Conservation (phyloP, 805 yeast genomes). For the Nakazawaea siamensis region DNA sequence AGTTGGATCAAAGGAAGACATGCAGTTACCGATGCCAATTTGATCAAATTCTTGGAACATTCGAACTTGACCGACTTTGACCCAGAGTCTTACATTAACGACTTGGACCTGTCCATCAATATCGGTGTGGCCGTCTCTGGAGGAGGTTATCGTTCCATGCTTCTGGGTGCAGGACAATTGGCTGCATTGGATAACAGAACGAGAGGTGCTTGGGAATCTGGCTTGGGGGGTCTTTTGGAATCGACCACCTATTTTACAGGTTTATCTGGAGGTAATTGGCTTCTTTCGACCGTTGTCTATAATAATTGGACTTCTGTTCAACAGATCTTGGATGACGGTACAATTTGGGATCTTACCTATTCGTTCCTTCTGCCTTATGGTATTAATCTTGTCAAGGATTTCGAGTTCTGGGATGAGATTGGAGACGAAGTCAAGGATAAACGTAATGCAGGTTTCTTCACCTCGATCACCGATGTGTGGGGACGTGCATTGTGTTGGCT, state of each 20-base stretch:
- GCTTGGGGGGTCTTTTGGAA: constrained; percentile 48
- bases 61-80: constrained; percentile 40
- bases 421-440: constrained; percentile 46
- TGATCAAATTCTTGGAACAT: constrained; percentile 35
- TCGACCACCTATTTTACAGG: constrained; percentile 51
- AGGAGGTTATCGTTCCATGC: constrained; percentile 53
- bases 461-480: constrained; percentile 62
- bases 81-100: constrained; percentile 30
- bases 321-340: constrained; percentile 14
- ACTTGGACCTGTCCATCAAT: constrained; percentile 30
- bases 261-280: constrained; percentile 69
- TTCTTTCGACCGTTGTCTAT: constrained; percentile 40
- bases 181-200: constrained; percentile 45
- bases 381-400: constrained; percentile 17
- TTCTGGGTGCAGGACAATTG: constrained; percentile 47
- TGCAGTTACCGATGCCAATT: constrained; percentile 33
- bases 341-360: constrained; percentile 34
- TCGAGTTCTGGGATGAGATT: constrained; percentile 41
- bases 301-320: constrained; percentile 29
- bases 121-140: constrained; percentile 38
- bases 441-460: constrained; percentile 42
- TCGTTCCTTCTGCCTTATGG: constrained; percentile 31
- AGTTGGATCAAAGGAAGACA: constrained; percentile 45
- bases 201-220: constrained; percentile 20
- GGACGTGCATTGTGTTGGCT: constrained; percentile 49